A percentile compares a stretch with the other conserved stretches of the same genome.
phyloP scores from a whole-genome alignment of 495 filamentous ascomycete species.

The Chaetomidium leptoderma region DNA sequence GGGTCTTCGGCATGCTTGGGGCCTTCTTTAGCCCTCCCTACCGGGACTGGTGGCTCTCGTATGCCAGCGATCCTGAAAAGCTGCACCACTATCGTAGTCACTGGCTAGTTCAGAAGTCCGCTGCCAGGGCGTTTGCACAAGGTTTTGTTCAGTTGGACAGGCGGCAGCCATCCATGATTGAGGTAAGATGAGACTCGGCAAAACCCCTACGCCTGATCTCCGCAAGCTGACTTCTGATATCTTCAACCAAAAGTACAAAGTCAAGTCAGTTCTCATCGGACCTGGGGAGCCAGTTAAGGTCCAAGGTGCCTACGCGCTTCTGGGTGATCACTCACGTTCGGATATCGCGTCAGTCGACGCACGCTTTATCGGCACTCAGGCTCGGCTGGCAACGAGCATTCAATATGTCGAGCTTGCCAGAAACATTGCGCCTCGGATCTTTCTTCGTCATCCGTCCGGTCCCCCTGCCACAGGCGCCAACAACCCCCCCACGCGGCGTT shows the following conservation, averaged over 20 bases:
- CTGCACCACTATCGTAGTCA: constrained; percentile 23
- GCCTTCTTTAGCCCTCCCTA: constrained; percentile 30
- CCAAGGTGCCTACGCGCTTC: constrained; percentile 23
- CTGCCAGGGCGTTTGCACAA: constrained; percentile 19
- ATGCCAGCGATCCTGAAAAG: constrained; percentile 18
- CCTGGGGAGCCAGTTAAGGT: constrained; percentile 19
- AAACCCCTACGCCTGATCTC: background rate
- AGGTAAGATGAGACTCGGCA: constrained; percentile 16
- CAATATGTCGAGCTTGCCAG: constrained; percentile 24
- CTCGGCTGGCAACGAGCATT: constrained; percentile 24
- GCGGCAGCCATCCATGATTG: constrained; percentile 24
- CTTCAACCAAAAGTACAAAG: constrained; percentile 19
- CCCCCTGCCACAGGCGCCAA: background rate
- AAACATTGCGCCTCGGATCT: constrained; percentile 4
- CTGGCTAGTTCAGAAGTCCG: constrained; percentile 31
- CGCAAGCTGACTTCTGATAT: background rate
- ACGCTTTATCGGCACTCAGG: constrained; percentile 30
- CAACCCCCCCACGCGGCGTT: background rate
- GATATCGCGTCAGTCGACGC: constrained; percentile 23
- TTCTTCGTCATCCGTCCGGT: background rate
- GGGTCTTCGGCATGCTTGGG: constrained; percentile 27
- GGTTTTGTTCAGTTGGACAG: constrained; percentile 26
- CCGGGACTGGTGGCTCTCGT: constrained; percentile 33
- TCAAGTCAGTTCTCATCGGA: constrained; percentile 18
- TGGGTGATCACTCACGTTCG: constrained; percentile 30